phyloP scores from a whole-genome alignment of 2,329 filamentous ascomycete genomes.

The Tolypocladium nubicola region DNA sequence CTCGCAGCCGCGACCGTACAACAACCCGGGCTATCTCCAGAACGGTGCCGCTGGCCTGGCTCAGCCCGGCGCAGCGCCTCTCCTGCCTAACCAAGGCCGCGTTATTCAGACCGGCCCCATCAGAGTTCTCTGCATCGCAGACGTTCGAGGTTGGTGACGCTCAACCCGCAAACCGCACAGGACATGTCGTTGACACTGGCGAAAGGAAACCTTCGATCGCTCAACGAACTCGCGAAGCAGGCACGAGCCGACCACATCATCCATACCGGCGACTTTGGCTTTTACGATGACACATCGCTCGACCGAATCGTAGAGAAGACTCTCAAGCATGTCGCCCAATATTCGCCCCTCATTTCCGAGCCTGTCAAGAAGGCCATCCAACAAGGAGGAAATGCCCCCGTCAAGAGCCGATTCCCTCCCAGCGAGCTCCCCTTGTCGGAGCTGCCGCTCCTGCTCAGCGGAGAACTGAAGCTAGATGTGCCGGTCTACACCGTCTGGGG shows the following conservation, averaged over 20 bases:
- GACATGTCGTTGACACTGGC: conserved; percentile 7
- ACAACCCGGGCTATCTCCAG: conserved; percentile 47
- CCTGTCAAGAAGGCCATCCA: conserved; percentile 57
- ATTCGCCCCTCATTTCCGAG: conserved; percentile 87
- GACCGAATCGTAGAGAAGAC: conserved; percentile 99
- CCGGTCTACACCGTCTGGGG: conserved; percentile 99
- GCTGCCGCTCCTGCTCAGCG: conserved; percentile 77
- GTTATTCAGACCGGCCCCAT: conserved; percentile 55
- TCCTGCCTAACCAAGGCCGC: conserved; percentile 57
- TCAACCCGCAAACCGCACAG: neutral
- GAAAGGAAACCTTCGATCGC: conserved; percentile 81
- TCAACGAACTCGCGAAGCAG: conserved; percentile 93
- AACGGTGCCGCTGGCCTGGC: conserved; percentile 47
- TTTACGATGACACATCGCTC: conserved; percentile 93
- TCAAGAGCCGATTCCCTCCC: conserved; percentile 76
- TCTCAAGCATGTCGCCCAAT: conserved; percentile 95
- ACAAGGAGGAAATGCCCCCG: conserved; percentile 58
- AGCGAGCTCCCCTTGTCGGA: conserved; percentile 86
- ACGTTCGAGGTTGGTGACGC: conserved; percentile 52
- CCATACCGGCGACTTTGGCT: conserved; percentile 97
- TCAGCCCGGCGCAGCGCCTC: conserved; percentile 50
- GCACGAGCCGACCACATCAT: conserved; percentile 96
- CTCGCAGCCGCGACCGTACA: conserved; percentile 31
- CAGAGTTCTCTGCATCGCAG: conserved; percentile 59
- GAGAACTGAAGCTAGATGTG: conserved; percentile 83